phyloP scores from a whole-genome alignment of 2,329 filamentous ascomycete genomes.

The Scedosporium apiospermum region DNA sequence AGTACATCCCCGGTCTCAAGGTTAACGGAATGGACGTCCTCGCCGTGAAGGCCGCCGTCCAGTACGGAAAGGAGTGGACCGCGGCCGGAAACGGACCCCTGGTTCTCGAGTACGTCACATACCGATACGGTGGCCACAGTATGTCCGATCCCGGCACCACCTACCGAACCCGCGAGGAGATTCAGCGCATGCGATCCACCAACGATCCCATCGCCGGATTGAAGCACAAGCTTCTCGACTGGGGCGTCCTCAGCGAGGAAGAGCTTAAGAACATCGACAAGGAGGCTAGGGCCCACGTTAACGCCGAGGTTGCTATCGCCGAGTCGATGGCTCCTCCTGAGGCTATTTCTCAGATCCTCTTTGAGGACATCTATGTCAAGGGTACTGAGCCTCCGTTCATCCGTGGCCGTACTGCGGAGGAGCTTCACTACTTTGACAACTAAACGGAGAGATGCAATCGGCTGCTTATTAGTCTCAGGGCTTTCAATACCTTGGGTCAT shows the following conservation, averaged over 20 bases:
- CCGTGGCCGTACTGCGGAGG: conserved; percentile 78
- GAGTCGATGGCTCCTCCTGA: conserved; percentile 83
- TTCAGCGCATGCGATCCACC: conserved; percentile 98
- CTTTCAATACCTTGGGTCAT: background rate
- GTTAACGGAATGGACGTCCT: conserved; percentile 99
- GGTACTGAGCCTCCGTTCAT: conserved; percentile 83
- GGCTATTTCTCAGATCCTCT: conserved; percentile 71
- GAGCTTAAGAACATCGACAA: conserved; percentile 96
- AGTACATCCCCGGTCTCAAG: conserved; percentile 99
- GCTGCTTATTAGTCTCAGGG: background rate
- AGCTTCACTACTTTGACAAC: conserved; percentile 83
- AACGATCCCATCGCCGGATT: conserved; percentile 96
- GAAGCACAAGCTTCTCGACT: conserved; percentile 97
- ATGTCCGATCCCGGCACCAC: conserved; percentile 99
- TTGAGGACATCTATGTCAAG: conserved; percentile 89
- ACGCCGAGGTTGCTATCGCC: conserved; percentile 80
- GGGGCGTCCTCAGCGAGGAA: conserved; percentile 82
- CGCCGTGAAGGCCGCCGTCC: conserved; percentile 90
- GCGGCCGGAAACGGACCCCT: conserved; percentile 78
- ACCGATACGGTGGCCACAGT: conserved; percentile 98
- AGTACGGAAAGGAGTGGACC: conserved; percentile 87
- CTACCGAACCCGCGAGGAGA: conserved; percentile 98
- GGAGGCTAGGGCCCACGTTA: conserved; percentile 76
- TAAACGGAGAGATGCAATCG: background rate
- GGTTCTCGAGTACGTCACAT: conserved; percentile 97